These are phyloP conservation scores for Linnemannia schmuckeri DNA, from an alignment of 192 early-diverging fungal species.

Conservation along the genomic window DNA sequence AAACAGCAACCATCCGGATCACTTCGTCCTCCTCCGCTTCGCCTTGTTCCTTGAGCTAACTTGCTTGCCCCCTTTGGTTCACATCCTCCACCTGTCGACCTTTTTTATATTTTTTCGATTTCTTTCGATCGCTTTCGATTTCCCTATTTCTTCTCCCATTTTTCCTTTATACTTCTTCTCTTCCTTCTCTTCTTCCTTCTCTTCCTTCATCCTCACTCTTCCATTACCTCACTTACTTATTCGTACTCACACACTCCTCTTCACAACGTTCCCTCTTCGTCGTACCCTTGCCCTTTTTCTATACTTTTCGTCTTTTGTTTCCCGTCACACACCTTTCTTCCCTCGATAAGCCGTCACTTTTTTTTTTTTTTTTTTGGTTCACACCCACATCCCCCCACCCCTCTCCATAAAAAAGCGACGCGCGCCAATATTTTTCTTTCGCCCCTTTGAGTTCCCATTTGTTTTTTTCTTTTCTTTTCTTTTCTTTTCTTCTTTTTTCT, in stretches of 20 bases:
- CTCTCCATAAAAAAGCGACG: not conserved
- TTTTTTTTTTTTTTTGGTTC: not conserved
- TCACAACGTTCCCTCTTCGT: not conserved
- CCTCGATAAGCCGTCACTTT: too few species aligned
- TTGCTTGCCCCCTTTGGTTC: conserved; percentile 1
- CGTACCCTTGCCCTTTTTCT: not conserved
- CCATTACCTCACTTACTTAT: not conserved
- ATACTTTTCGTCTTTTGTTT: not conserved
- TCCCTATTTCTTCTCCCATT: not conserved
- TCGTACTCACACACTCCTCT: not conserved
- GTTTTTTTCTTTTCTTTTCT: not conserved
- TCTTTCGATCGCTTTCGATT: not conserved
- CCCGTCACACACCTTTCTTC: not conserved
- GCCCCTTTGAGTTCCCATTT: not conserved
- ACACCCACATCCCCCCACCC: not conserved
- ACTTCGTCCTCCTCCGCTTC: not conserved
- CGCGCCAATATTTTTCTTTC: conserved; percentile 1
- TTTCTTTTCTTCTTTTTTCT: not conserved
- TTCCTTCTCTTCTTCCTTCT: not conserved
- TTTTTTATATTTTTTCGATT: conserved; percentile 8
- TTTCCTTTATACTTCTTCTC: not conserved
- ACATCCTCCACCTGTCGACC: not conserved
- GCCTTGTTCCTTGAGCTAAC: not conserved
- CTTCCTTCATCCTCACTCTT: not conserved
- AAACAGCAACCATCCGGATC: not conserved